Conservation (phyloP, 805 yeast species). For the Starmera caribaea region DNA sequence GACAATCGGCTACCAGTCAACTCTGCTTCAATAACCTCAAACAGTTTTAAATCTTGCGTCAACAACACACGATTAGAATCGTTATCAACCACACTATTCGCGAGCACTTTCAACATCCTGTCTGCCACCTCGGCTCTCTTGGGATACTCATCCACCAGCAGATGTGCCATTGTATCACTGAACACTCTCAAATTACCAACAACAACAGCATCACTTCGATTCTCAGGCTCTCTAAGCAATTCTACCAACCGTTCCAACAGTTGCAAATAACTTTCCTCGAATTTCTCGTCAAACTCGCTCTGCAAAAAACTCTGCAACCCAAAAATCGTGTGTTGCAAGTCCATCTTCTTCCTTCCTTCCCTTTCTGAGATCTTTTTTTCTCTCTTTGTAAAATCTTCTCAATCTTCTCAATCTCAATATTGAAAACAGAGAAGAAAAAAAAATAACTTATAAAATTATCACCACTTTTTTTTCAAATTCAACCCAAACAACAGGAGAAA, state of each 20-base stretch:
- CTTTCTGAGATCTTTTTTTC: background rate
- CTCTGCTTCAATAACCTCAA: conserved; percentile 3
- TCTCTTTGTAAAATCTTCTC: too few relatives aligned
- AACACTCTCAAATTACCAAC: conserved; percentile 8
- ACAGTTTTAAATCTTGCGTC: conserved; percentile 2
- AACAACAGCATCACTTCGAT: conserved; percentile 9
- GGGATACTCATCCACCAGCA: conserved; percentile 1
- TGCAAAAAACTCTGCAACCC: conserved; percentile 16
- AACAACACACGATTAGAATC: conserved; percentile 11
- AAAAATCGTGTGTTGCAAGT: conserved; percentile 15
- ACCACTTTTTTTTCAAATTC: too few relatives aligned
- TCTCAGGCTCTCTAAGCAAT: conserved; percentile 10
- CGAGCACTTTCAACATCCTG: conserved; percentile 15
- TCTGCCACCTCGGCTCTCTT: conserved; percentile 4
- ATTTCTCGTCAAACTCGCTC: conserved; percentile 7
- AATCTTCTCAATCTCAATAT: too few relatives aligned
- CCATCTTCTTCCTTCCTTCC: too few relatives aligned
- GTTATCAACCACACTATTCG: conserved; percentile 19
- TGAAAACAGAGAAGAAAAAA: too few relatives aligned
- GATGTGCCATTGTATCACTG: conserved; percentile 5
- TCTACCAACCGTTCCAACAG: conserved; percentile 16
- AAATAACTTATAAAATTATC: too few relatives aligned
- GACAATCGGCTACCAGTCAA: background rate
- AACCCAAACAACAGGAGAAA: too few relatives aligned
- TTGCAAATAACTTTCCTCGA: conserved; percentile 13